Evolutionary conservation across 495 filamentous ascomycete genomes (phyloP).

Genomic region (Margaritispora aquatica): DNA sequence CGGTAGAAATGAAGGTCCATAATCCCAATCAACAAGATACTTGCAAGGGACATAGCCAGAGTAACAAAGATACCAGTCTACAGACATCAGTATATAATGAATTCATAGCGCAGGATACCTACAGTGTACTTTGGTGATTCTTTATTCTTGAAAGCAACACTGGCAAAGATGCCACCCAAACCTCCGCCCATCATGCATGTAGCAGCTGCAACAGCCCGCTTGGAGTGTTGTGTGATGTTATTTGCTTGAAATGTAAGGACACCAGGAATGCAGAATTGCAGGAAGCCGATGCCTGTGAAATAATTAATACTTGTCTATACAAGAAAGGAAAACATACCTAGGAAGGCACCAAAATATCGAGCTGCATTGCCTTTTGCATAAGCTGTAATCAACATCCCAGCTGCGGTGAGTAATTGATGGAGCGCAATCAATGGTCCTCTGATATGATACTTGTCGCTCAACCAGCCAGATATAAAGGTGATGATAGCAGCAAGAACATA

Average conservation of each 20-base stretch:
- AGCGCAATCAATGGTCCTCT: slow-evolving; percentile 50
- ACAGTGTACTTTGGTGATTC: neutral
- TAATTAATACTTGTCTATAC: neutral
- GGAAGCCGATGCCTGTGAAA: neutral
- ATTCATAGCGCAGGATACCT: neutral
- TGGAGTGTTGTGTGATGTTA: neutral
- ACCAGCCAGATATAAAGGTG: slow-evolving; percentile 47
- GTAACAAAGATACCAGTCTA: neutral
- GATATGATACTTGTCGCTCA: slow-evolving; percentile 49
- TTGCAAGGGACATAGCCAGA: neutral
- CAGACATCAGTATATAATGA: neutral
- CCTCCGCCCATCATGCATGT: slow-evolving; percentile 1
- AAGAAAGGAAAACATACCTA: slow-evolving; percentile 20
- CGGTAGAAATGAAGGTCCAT: slow-evolving; percentile 1
- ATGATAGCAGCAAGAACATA: slow-evolving; percentile 52
- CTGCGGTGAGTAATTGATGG: slow-evolving; percentile 41
- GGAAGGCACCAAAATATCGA: slow-evolving; percentile 59
- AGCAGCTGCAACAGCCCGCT: neutral
- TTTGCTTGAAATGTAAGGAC: slow-evolving; percentile 1
- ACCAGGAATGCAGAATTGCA: neutral
- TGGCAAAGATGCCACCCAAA: neutral
- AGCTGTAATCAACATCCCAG: slow-evolving; percentile 43
- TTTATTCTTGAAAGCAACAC: neutral
- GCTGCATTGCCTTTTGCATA: slow-evolving; percentile 41
- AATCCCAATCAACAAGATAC: neutral